Conservation (phyloP, 108 stramenopile species). For the Discostella stelligeroides region DNA sequence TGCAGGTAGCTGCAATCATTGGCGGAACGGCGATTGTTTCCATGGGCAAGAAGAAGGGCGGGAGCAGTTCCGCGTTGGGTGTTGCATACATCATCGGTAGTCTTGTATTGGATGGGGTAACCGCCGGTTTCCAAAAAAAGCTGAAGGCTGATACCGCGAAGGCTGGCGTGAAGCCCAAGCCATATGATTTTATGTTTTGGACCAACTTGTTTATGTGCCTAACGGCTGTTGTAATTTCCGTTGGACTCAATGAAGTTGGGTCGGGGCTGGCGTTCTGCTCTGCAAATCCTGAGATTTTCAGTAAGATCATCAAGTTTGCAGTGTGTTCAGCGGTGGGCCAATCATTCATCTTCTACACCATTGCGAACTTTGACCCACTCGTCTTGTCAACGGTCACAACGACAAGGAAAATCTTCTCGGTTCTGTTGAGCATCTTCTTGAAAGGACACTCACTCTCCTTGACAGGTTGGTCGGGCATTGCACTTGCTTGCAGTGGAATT, state of each 20-base stretch:
- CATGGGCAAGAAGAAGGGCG: conserved; percentile 91
- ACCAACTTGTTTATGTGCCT: conserved; percentile 91
- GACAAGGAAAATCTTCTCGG: conserved; percentile 97
- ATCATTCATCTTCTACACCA: conserved; percentile 98
- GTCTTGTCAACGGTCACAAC: conserved; percentile 97
- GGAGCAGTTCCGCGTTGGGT: conserved; percentile 65
- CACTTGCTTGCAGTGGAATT: conserved; percentile 85
- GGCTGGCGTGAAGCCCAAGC: conserved; percentile 88
- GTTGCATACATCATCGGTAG: conserved; percentile 84
- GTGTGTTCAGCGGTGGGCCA: conserved; percentile 96
- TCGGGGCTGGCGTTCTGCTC: conserved; percentile 77
- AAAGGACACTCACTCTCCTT: conserved; percentile 87
- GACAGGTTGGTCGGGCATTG: conserved; percentile 90
- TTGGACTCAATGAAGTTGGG: conserved; percentile 69
- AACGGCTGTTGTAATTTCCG: conserved; percentile 78
- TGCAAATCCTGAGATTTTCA: conserved; percentile 85
- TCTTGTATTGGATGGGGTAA: conserved; percentile 86
- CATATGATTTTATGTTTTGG: conserved; percentile 96
- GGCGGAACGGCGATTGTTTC: conserved; percentile 89
- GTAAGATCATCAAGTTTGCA: conserved; percentile 90
- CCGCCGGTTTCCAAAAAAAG: conserved; percentile 91
- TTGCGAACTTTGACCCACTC: conserved; percentile 97
- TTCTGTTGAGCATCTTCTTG: conserved; percentile 90
- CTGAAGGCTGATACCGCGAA: conserved; percentile 89
- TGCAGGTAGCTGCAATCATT: conserved; percentile 91